Base-by-base conservation (phyloP, 2,329 filamentous ascomycete species). In the Aspergillus pseudoterreus region DNA sequence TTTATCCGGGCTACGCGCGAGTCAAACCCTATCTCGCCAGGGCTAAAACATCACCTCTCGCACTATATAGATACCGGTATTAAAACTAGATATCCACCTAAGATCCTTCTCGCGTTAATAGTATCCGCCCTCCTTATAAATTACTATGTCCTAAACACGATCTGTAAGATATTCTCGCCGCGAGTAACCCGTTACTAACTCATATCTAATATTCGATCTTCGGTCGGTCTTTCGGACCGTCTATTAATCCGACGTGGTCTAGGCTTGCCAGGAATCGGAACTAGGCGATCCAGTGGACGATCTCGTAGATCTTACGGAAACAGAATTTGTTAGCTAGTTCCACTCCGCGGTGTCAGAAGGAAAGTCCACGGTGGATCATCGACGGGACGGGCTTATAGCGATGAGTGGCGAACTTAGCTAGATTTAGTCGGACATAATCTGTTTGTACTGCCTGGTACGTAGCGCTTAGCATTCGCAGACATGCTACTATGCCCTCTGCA, bases 101-200 rank as follows among this genome's bases (percentile, higher is more conserved):
- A 45, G 1, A 19, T 27, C 19, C 47, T 59, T 1, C 49, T 52
- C 10, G 32, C 45, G n/a, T 55, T 42, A 21, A 58, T 57, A 19
- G 44, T 47, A 9, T 60, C 53, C 1, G 53, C 56, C 1, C 36
- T 62, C 4, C 48, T 62, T 1, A 60, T 64, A 43, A 57, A 65
- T 42, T 45, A 62, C 33, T 65, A 65, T 57, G 21, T 59, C 19
- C 57, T 57, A 2, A 14, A 45, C 14, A 62, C 59, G 36, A 51
- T 51, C 14, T 4, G 49, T 54, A 48, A 33, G 52, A 45, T 24
- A 14, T 39, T 38, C 43, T 19, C 43, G 38, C 43, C 44, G 45
- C 15, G 19, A 27, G 43, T 4, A n/a, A 19, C 38, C 15, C 9
- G 11, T 35, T 9, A 9, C 33, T 35, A n/a, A 35, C 33, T 9